Base-by-base conservation (phyloP, 164 flowering plant genomes). In the Echeveria elegans region DNA sequence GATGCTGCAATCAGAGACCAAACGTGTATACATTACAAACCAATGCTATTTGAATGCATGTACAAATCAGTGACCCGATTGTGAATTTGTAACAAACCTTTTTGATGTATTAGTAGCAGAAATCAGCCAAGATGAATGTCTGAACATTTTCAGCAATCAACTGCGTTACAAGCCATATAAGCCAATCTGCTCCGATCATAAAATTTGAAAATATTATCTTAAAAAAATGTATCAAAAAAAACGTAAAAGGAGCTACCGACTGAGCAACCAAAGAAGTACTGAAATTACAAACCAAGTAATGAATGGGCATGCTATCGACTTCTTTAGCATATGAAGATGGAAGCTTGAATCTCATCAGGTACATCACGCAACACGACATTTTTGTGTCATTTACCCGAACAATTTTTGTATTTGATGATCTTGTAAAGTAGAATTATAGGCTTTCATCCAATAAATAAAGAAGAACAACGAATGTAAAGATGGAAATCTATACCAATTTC, bases 91-190 rank as follows among this genome's bases (percentile, higher is more conserved):
- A 34, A 3, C 3, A 34, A 43, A 90, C 98, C 96, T n/a, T 88
- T 76, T 87, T 87, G 67, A 85, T 67, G 64, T 92, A 92, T 71
- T 88, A 88, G 74, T 88, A 92, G 73, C 98, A 92, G 69, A 92
- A 92, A 73, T 92, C 98, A 0, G 94, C 90, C 72, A 88, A 77
- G 69, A 92, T 92, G 69, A 85, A 85, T 7, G 96, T 83, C 68
- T 90, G 98, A 65, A 92, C 78, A 3, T 76, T 63, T 72, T 90
- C 96, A 6, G 88, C 47, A 6, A 90, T 21, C 38, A 88, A 64
- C 38, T 78, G 75, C 75, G 73, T 59, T 1, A 85, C 77, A 29
- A 78, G 63, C 96, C 96, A 90, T 1, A 83, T 19, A 77, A 73
- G 74, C 6, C 95, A 88, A 16, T 70, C 62, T 34, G 84, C 88